Percentiles rank a stretch among this genome's conserved stretches.
Evolutionary conservation across 805 yeast genomes (phyloP).

Genomic region (Nakazawaea molendinolei): DNA sequence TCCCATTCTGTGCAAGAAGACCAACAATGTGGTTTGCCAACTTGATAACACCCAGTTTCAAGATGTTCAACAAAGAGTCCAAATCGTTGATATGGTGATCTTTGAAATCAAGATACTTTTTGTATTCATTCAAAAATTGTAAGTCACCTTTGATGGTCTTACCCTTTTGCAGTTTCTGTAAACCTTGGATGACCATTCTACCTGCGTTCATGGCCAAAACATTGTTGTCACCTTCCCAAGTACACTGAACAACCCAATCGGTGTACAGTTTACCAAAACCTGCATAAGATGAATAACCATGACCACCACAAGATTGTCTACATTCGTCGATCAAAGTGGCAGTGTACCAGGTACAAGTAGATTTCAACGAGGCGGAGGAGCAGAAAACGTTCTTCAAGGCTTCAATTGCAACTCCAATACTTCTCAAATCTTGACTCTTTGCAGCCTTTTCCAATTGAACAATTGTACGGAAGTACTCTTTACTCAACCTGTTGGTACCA

Average conservation of each 20-base stretch:
- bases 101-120: conserved; percentile 16
- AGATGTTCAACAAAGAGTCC: conserved; percentile 28
- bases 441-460: conserved; percentile 48
- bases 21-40: conserved; percentile 26
- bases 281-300: conserved; percentile 89
- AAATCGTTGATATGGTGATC: conserved; percentile 20
- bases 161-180: conserved; percentile 32
- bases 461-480: conserved; percentile 43
- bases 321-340: conserved; percentile 79
- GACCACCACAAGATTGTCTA: conserved; percentile 94
- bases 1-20: conserved; percentile 24
- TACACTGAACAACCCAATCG: conserved; percentile 97
- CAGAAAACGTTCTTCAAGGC: conserved; percentile 74
- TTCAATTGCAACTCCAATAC: conserved; percentile 40
- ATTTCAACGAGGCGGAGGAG: conserved; percentile 81
- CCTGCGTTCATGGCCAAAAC: conserved; percentile 81
- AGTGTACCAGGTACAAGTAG: conserved; percentile 83
- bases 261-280: conserved; percentile 84
- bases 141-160: conserved; percentile 41
- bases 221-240: conserved; percentile 98
- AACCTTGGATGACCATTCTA: conserved; percentile 58
- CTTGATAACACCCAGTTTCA: conserved; percentile 34
- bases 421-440: conserved; percentile 38
- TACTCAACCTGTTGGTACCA: conserved; percentile 57
- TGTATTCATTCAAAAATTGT: conserved; percentile 29